phyloP scores from a whole-genome alignment of 2,329 filamentous ascomycete genomes.

The Cadophora gregata region DNA sequence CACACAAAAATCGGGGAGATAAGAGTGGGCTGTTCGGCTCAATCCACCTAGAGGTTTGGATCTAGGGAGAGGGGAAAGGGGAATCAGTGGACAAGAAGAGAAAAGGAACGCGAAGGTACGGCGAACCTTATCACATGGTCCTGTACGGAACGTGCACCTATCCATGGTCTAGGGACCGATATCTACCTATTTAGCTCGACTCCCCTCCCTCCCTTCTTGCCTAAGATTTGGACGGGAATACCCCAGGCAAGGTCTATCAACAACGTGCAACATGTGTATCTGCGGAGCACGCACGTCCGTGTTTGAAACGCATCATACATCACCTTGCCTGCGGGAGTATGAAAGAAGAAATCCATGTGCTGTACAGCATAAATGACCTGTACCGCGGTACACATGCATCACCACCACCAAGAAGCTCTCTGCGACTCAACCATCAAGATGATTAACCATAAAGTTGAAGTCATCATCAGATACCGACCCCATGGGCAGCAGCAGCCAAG shows the following conservation, averaged over 20 bases:
- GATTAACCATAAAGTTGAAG: no score
- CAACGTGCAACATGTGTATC: neutral
- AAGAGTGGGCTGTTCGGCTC: neutral
- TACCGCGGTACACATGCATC: neutral
- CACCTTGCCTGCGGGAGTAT: neutral
- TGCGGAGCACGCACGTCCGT: neutral
- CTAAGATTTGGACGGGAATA: neutral
- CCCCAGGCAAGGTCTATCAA: neutral
- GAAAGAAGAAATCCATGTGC: no score
- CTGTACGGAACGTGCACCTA: neutral
- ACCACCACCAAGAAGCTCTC: neutral
- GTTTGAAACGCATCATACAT: neutral
- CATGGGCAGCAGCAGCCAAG: neutral
- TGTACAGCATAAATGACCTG: neutral
- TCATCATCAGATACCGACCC: conserved; percentile 5
- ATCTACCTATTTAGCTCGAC: neutral
- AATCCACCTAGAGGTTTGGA: neutral
- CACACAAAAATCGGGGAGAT: neutral
- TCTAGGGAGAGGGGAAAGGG: neutral
- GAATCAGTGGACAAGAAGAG: neutral
- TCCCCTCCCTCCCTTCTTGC: neutral
- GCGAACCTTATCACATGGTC: neutral
- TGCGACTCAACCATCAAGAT: no score
- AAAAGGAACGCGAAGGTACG: conserved; percentile 2
- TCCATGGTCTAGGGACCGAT: neutral